phyloP scores from a whole-genome alignment of 2,329 filamentous ascomycete genomes.

The Neodidymelliopsis sp. region DNA sequence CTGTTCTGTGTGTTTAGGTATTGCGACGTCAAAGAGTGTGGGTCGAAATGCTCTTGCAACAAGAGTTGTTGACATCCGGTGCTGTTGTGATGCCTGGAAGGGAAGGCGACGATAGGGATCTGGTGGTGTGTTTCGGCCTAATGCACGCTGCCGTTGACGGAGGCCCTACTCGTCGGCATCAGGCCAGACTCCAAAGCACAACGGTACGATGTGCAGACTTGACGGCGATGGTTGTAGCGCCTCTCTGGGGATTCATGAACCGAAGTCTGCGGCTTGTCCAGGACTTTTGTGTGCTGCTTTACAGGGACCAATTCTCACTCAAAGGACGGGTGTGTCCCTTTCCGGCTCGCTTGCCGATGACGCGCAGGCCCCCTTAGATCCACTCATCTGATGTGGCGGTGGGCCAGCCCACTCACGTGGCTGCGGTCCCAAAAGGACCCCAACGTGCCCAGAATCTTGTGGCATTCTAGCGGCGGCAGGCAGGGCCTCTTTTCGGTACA shows the following conservation, averaged over 20 bases:
- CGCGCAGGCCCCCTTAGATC: slow-evolving; percentile 45
- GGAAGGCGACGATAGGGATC: slow-evolving; percentile 15
- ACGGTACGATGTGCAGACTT: not conserved
- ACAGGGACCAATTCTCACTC: not conserved
- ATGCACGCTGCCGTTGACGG: slow-evolving; percentile 22
- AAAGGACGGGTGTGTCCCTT: slow-evolving; percentile 11
- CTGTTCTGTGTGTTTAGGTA: not conserved
- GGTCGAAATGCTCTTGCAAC: slow-evolving; percentile 7
- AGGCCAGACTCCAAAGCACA: slow-evolving; percentile 2
- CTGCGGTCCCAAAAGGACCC: slow-evolving; percentile 28
- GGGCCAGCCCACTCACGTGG: slow-evolving; percentile 42
- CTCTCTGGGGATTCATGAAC: not conserved
- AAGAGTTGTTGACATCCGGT: not conserved
- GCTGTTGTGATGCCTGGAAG: not conserved
- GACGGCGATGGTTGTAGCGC: not conserved
- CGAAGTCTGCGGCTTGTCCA: not conserved
- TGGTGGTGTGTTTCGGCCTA: slow-evolving; percentile 26
- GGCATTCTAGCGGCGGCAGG: slow-evolving; percentile 39
- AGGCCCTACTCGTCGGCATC: slow-evolving; percentile 8
- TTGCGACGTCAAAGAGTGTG: not conserved
- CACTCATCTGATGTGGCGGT: slow-evolving; percentile 33
- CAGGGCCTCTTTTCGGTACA: slow-evolving; percentile 32
- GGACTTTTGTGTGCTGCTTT: slow-evolving; percentile 4
- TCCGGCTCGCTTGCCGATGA: slow-evolving; percentile 44
- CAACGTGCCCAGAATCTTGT: slow-evolving; percentile 33